phyloP scores from a whole-genome alignment of 2,329 filamentous ascomycete genomes.

The Emydomyces testavorans region DNA sequence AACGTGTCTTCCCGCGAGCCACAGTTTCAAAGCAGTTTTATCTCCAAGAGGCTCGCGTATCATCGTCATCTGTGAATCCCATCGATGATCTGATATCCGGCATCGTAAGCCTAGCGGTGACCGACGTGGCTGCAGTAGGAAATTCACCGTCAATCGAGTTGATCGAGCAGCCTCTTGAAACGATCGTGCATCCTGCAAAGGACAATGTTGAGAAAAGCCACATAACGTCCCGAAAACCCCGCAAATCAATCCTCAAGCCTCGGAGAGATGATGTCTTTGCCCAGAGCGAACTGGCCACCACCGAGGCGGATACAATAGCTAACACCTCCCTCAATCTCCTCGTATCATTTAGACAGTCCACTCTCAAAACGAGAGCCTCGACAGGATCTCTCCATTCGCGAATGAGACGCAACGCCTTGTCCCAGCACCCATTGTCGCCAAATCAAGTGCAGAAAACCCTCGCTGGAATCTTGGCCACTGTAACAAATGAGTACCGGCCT shows the following conservation, averaged over 20 bases:
- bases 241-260: conserved; percentile 4
- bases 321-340: conserved; percentile 11
- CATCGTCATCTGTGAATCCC: not conserved
- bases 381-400: conserved; percentile 5
- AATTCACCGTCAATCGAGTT: not conserved
- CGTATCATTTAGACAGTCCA: conserved; percentile 1
- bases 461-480: not conserved
- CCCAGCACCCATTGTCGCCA: not conserved
- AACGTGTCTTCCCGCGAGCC: not conserved
- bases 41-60: not conserved
- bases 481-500: not conserved
- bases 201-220: not conserved
- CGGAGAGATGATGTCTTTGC: not conserved
- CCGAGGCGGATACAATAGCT: conserved; percentile 1
- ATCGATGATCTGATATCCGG: not conserved
- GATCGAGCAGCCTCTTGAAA: not conserved
- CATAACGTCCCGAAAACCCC: not conserved
- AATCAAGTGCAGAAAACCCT: not conserved
- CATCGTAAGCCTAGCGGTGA: not conserved
- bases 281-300: not conserved
- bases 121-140: not conserved
- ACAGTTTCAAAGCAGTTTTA: not conserved
- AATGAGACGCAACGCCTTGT: not conserved
- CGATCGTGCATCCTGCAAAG: not conserved
- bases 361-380: not conserved